These are phyloP conservation scores for Dactylonectria macrodidyma DNA, from an alignment of 2,329 filamentous ascomycete species.

Conservation along the genomic window DNA sequence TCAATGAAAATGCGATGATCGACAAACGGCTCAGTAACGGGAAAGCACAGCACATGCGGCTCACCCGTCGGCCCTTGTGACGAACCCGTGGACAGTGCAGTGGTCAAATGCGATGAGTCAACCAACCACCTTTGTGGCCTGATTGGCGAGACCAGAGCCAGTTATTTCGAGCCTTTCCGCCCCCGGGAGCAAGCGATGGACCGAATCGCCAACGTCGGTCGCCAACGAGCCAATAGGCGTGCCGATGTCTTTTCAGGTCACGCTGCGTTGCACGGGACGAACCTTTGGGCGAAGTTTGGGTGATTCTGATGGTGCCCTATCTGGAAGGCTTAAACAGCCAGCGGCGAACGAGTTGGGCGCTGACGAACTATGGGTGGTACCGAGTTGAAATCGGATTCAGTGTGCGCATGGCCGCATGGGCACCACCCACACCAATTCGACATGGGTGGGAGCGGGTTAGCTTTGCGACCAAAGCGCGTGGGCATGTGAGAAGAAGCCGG, in stretches of 20 bases:
- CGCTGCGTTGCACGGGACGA: conserved; percentile 35
- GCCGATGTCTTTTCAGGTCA: conserved; percentile 26
- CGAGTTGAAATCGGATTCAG: conserved; percentile 24
- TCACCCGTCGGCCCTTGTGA: conserved; percentile 34
- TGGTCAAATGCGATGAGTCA: conserved; percentile 44
- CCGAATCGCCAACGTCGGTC: conserved; percentile 31
- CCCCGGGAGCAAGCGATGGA: conserved; percentile 31
- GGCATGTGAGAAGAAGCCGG: conserved; percentile 43
- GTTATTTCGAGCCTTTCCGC: conserved; percentile 32
- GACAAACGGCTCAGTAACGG: conserved; percentile 19
- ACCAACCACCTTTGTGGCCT: conserved; percentile 37
- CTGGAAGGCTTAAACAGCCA: conserved; percentile 17
- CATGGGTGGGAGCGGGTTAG: conserved; percentile 40
- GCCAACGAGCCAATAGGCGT: conserved; percentile 39
- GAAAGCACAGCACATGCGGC: conserved; percentile 20
- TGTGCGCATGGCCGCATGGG: conserved; percentile 8
- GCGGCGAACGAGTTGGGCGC: conserved; percentile 30
- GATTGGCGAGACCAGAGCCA: conserved; percentile 42
- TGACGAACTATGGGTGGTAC: conserved; percentile 24
- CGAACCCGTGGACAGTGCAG: conserved; percentile 49
- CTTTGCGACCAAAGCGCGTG: conserved; percentile 42
- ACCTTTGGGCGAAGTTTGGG: conserved; percentile 35
- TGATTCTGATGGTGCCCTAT: conserved; percentile 34
- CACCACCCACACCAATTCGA: conserved; percentile 34
- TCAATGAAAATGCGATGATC: neutral